Percentiles rank a stretch among this genome's conserved stretches.
Conservation (phyloP, 2,329 filamentous ascomycete species). For the Aspergillus fructus region DNA sequence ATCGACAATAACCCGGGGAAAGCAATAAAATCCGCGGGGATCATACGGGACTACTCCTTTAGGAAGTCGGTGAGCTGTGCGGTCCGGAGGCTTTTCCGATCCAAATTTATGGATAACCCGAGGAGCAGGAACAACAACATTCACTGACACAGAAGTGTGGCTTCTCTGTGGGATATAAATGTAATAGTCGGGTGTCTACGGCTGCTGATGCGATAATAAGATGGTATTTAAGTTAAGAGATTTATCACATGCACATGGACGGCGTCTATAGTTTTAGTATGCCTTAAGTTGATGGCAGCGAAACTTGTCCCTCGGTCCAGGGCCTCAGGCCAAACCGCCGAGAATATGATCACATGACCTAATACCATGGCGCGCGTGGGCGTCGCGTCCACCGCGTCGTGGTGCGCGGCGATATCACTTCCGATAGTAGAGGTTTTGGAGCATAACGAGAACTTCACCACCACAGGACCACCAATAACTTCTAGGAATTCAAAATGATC, state of each 20-base stretch:
- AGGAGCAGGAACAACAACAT: background rate
- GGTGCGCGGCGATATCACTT: background rate
- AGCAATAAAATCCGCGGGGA: conserved; percentile 26
- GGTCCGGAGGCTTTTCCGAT: conserved; percentile 20
- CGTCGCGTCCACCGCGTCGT: conserved; percentile 19
- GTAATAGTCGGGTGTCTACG: background rate
- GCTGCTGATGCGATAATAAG: background rate
- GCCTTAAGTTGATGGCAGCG: background rate
- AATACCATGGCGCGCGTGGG: background rate
- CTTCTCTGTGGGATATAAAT: background rate
- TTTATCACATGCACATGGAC: conserved; percentile 1
- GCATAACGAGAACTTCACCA: background rate
- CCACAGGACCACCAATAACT: background rate
- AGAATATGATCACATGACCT: background rate
- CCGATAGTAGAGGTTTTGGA: background rate
- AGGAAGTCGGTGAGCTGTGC: conserved; percentile 32
- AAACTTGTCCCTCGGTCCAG: background rate
- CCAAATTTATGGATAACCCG: too few relatives aligned
- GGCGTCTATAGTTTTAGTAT: background rate
- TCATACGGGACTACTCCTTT: conserved; percentile 27
- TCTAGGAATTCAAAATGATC: conserved; percentile 37
- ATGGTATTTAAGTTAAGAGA: background rate
- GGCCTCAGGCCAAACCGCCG: too few relatives aligned
- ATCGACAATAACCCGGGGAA: conserved; percentile 20
- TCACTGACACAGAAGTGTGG: background rate